These are phyloP conservation scores for Brasilioporus rufonigricans DNA, from an alignment of 768 basidiomycete species.

Conservation along the genomic window DNA sequence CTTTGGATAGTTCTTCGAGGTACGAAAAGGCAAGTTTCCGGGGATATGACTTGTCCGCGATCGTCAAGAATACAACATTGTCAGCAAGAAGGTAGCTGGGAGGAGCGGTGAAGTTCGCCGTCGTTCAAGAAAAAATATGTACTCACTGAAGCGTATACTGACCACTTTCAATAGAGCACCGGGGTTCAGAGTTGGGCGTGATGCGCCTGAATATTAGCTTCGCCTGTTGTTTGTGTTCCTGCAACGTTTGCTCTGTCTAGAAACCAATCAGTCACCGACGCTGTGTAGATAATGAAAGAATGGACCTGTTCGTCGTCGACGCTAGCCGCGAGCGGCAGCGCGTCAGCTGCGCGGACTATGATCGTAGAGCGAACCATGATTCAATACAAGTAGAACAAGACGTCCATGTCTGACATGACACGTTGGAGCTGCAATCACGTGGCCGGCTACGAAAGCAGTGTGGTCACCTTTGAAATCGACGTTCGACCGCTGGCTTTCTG, in stretches of 20 bases:
- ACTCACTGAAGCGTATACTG: conserved; percentile 93
- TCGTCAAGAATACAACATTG: conserved; percentile 92
- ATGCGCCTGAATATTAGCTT: conserved; percentile 96
- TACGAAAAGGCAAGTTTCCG: conserved; percentile 97
- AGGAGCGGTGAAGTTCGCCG: conserved; percentile 7
- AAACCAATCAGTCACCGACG: conserved; percentile 2
- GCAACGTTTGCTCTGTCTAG: conserved; percentile 89
- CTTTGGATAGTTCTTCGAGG: conserved; percentile 94
- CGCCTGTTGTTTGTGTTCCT: conserved; percentile 98
- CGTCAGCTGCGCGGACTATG: conserved; percentile 81
- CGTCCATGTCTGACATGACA: conserved; percentile 4
- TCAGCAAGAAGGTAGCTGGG: conserved; percentile 90
- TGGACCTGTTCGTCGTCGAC: conserved; percentile 95
- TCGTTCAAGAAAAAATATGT: neutral
- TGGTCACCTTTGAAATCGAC: too few species aligned
- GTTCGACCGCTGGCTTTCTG: too few species aligned
- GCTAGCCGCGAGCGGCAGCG: conserved; percentile 88
- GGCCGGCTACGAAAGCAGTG: neutral
- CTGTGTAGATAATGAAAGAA: neutral
- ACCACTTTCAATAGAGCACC: conserved; percentile 96
- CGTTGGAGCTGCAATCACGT: conserved; percentile 11
- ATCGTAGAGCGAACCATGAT: conserved; percentile 85
- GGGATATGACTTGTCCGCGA: conserved; percentile 96
- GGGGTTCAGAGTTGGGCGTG: conserved; percentile 90
- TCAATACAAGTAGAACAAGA: neutral